Conservation (phyloP, 2,329 filamentous ascomycete species). For the Escovopsis sp. region DNA sequence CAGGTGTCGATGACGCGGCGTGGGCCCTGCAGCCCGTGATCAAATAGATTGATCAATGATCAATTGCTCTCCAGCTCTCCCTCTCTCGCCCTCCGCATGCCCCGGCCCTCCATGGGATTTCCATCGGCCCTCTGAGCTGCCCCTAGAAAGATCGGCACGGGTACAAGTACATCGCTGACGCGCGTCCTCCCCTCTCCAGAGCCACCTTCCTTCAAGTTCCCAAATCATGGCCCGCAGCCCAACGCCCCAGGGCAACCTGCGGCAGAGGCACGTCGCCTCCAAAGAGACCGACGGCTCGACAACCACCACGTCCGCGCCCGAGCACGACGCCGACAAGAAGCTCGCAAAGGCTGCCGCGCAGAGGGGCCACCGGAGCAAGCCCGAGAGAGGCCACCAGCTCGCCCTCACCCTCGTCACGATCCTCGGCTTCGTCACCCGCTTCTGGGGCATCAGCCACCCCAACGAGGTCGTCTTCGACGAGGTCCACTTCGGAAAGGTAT, state of each 20-base stretch:
- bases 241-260: conserved; percentile 42
- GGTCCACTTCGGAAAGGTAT: conserved; percentile 97
- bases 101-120: too few relatives aligned
- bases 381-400: conserved; percentile 76
- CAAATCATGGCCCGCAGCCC: conserved; percentile 32
- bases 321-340: conserved; percentile 37
- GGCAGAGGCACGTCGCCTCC: conserved; percentile 40
- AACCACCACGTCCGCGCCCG: conserved; percentile 19
- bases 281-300: conserved; percentile 30
- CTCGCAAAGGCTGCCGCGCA: conserved; percentile 25
- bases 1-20: too few relatives aligned
- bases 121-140: too few relatives aligned
- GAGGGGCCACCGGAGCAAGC: conserved; percentile 21
- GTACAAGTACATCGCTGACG: too few relatives aligned
- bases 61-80: too few relatives aligned
- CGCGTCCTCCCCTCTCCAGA: too few relatives aligned
- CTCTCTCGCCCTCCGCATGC: too few relatives aligned
- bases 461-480: conserved; percentile 98
- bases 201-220: neutral
- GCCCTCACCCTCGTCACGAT: conserved; percentile 63
- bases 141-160: too few relatives aligned
- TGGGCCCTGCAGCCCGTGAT: too few relatives aligned
- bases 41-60: too few relatives aligned
- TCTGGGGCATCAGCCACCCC: conserved; percentile 91
- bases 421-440: conserved; percentile 79